Evolutionary conservation across 75 land plant species (phyloP), one percentile per base, ranked within the genome.

Genomic region (Picea glauca): DNA sequence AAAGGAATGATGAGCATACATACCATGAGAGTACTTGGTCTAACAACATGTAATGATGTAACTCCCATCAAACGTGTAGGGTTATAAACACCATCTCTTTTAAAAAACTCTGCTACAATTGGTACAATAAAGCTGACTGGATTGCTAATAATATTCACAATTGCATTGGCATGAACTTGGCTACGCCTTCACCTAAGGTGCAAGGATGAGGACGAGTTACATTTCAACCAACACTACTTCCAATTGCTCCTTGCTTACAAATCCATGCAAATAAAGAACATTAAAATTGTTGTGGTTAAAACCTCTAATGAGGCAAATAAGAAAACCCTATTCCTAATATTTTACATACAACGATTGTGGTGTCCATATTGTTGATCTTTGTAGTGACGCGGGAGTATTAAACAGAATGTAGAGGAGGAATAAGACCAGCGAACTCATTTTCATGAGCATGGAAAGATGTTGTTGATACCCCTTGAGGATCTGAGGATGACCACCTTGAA

Each of bases 101-200:
- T 97, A 78, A 97, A 90, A 73, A 97, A 96, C 86, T 97, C 98
- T 0, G 98, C 95, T 1, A 98, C 99, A 85, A 97, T 91, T 11
- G 99, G 96, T 33, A 97, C 99, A 18, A 98, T 97, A 11, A 98
- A 95, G 76, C 94, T 97, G 23, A 94, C 99, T 72, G 98, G 98
- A 75, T 94, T 97, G 85, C 98, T n/a, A n/a, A n/a, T n/a, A n/a
- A n/a, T 79, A 76, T 94, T 93, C 13, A 97, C 87, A 80, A 97
- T 83, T 12, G 99, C 99, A 31, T n/a, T n/a, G n/a, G n/a, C n/a
- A n/a, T n/a, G n/a, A n/a, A n/a, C n/a, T 86, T 83, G 7, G 93
- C 88, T 76, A 97, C 86, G 12, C 99, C 99, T 78, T 97, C 99
- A 80, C 90, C 84, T 30, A 97, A 84, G 8, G 96, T 38, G 99